Percentiles rank a stretch among this genome's conserved stretches.
Conservation (phyloP, 768 basidiomycete genomes). For the Candolleomyces aberdarensis region DNA sequence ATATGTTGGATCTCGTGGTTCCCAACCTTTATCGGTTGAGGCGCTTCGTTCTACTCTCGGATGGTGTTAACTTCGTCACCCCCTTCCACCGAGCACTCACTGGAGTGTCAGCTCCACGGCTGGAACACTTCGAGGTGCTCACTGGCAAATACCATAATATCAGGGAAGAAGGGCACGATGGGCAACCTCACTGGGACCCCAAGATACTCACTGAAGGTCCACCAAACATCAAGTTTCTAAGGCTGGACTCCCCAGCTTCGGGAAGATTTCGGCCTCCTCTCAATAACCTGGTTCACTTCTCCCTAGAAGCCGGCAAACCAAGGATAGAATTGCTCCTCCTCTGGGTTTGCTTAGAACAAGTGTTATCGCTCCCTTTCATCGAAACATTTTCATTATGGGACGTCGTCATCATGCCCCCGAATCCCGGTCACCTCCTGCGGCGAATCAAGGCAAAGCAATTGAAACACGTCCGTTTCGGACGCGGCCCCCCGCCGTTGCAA, state of each 20-base stretch:
- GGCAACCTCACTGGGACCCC: not conserved
- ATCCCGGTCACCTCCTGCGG: not conserved
- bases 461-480: not conserved
- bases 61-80: not conserved
- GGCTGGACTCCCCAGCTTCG: not conserved
- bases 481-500: not conserved
- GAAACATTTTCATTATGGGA: not conserved
- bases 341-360: not conserved
- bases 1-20: not conserved
- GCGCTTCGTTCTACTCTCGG: not conserved
- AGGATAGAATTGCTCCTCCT: not conserved
- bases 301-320: not conserved
- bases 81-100: not conserved
- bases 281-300: not conserved
- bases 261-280: not conserved
- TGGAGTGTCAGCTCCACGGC: not conserved
- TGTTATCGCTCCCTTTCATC: not conserved
- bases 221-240: not conserved
- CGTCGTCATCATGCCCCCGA: not conserved
- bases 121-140: not conserved
- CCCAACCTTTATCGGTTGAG: not conserved
- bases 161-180: not conserved
- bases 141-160: not conserved
- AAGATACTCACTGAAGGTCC: not conserved
- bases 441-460: not conserved